Evolutionary conservation across 345 rosid genomes (phyloP), one percentile per base, ranked within the genome.

Genomic region (Turnera subulata): DNA sequence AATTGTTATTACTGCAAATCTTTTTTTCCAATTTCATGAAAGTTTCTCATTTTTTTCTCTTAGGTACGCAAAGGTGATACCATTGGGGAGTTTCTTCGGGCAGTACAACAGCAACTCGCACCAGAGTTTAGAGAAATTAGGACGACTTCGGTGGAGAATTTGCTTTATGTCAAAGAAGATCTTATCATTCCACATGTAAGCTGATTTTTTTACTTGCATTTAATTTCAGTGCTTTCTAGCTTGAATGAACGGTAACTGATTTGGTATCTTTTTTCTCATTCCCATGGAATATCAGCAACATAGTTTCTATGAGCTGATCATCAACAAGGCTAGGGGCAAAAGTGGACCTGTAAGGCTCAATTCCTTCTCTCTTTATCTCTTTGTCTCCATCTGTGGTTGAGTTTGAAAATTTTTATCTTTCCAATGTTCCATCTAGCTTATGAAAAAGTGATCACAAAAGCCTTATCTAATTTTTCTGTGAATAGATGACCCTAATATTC

Each of bases 151-250:
- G 97, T 94, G 71, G 99, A 90, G 73, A 94, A 94, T 67, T 72
- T 94, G 78, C 88, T 94, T 20, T 94, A 94, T 63, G 99, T 94
- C 46, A 94, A 94, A 64, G 99, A 94, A 77, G 99, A 94, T 80
- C 86, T 86, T 33, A 88, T 94, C 44, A 90, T 94, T 62, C 99
- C 99, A 35, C 99, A 90, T 63, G 97, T 94, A 68, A 85, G 99
- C 71, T 46, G 24, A 50, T 46, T 50, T 35, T 50, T 21, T 53
- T 22, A 13, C 46, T 23, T 9, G 37, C 20, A 11, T 58, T 55
- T 46, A 48, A 9, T 16, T 57, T 37, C 7, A 17, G 13, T 59
- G 4, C 19, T 47, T 56, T 32, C 44, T 49, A 9, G 43, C 50
- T 37, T 57, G 19, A 40, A 42, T 33, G 13, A 26, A 22, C 23